phyloP scores from a whole-genome alignment of 2,329 filamentous ascomycete genomes.

The Truncatella angustata region DNA sequence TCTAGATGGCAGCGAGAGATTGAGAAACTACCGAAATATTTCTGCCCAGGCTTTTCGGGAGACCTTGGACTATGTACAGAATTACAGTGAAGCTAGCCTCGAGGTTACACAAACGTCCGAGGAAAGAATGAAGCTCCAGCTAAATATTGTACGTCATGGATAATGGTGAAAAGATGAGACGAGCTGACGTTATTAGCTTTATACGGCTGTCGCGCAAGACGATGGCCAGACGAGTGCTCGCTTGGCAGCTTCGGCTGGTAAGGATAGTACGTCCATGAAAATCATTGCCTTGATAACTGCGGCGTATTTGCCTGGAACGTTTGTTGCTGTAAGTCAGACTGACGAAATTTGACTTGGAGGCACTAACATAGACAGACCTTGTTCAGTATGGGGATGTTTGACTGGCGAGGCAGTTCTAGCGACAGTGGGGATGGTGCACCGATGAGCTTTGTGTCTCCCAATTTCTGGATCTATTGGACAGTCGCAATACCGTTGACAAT shows the following conservation, averaged over 20 bases:
- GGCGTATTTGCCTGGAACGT: slow-evolving; percentile 35
- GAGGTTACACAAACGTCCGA: not conserved
- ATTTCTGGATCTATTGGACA: slow-evolving; percentile 6
- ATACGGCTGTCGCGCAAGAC: not conserved
- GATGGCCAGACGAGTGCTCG: not conserved
- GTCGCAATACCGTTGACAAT: not conserved
- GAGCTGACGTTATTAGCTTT: not conserved
- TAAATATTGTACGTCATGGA: not conserved
- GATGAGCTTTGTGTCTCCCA: not conserved
- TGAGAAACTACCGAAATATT: not conserved
- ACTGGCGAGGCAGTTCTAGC: not conserved
- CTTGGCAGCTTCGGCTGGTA: not conserved
- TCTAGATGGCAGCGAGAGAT: not conserved
- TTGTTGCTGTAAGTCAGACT: slow-evolving; percentile 23
- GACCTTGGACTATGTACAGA: not conserved
- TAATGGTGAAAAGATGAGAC: not conserved
- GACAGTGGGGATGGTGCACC: not conserved
- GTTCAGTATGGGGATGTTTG: slow-evolving; percentile 6
- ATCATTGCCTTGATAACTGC: slow-evolving; percentile 36
- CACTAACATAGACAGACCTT: not conserved
- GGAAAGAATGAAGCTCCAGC: slow-evolving; percentile 1
- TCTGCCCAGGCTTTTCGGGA: not conserved
- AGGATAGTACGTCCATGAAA: slow-evolving; percentile 16
- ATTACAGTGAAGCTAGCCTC: not conserved
- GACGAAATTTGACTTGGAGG: too few species aligned